phyloP scores from a whole-genome alignment of 192 early-diverging fungal genomes.

The Geosiphon pyriformis region DNA sequence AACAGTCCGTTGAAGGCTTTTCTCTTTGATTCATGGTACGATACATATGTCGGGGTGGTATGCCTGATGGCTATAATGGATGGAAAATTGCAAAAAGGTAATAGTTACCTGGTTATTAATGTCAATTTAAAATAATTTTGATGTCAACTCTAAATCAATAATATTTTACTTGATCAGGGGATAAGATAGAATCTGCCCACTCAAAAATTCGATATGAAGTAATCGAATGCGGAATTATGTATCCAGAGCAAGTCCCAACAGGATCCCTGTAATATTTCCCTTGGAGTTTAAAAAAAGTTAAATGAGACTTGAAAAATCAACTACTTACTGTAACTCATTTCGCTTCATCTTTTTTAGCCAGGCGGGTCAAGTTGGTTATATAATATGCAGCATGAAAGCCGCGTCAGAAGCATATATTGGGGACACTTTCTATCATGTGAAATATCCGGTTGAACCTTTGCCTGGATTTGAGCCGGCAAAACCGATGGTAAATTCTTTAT shows the following conservation, averaged over 20 bases:
- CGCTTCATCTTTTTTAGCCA: no score
- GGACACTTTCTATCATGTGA: conserved; percentile 84
- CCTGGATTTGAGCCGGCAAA: conserved; percentile 94
- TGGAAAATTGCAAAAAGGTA: conserved; percentile 71
- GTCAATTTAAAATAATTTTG: not conserved
- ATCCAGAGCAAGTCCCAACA: conserved; percentile 76
- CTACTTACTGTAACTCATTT: no score
- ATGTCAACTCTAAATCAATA: not conserved
- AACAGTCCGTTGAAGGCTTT: conserved; percentile 74
- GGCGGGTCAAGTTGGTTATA: conserved; percentile 86
- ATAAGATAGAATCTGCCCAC: conserved; percentile 75
- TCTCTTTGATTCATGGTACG: conserved; percentile 98
- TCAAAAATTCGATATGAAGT: conserved; percentile 83
- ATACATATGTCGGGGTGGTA: conserved; percentile 95
- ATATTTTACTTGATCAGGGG: conserved; percentile 45
- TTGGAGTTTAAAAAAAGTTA: not conserved
- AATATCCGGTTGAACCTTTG: conserved; percentile 61
- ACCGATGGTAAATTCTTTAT: conserved; percentile 58
- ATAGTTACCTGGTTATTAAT: not conserved
- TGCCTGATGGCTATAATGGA: conserved; percentile 87
- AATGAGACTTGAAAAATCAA: not conserved
- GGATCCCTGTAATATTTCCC: conserved; percentile 37
- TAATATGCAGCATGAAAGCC: conserved; percentile 88
- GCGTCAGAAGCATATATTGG: conserved; percentile 90
- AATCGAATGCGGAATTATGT: conserved; percentile 89